These are phyloP conservation scores for Trichosporon sp. DNA, from an alignment of 1,284 basidiomycete genomes.

Conservation along the genomic window DNA sequence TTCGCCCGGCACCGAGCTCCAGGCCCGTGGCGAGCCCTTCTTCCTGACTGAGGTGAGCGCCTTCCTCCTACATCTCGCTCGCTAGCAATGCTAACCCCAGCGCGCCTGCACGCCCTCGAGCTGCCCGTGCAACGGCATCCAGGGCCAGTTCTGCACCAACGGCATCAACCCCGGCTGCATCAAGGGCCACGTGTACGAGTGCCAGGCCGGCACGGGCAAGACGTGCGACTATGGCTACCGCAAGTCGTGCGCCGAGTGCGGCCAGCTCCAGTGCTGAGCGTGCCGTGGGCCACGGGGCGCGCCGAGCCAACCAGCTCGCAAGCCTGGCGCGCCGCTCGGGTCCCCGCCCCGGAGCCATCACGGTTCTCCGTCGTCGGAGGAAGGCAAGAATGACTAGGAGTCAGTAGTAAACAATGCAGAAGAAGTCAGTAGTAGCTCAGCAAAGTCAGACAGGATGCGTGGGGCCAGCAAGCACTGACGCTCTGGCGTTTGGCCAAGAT, in stretches of 20 bases:
- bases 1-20: not conserved
- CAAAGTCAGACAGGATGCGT: too few relatives aligned
- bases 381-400: not conserved
- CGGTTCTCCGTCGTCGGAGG: too few relatives aligned
- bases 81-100: not conserved
- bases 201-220: not conserved
- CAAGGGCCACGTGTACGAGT: constrained; percentile 5
- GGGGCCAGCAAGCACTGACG: too few relatives aligned
- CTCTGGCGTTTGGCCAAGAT: too few relatives aligned
- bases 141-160: constrained; percentile 4
- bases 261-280: not conserved
- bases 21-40: constrained; percentile 2
- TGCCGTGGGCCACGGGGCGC: too few relatives aligned
- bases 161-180: constrained; percentile 1
- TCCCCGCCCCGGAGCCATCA: too few relatives aligned
- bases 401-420: not conserved
- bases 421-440: too few relatives aligned
- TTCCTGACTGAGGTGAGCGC: not conserved
- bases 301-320: too few relatives aligned
- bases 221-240: not conserved
- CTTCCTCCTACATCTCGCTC: not conserved
- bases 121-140: constrained; percentile 3
- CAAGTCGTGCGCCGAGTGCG: not conserved
- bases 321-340: too few relatives aligned
- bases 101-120: not conserved